Percentiles rank a stretch among this genome's conserved stretches.
phyloP scores from a whole-genome alignment of 2,329 filamentous ascomycete genomes.

The Calonectria hongkongensis region DNA sequence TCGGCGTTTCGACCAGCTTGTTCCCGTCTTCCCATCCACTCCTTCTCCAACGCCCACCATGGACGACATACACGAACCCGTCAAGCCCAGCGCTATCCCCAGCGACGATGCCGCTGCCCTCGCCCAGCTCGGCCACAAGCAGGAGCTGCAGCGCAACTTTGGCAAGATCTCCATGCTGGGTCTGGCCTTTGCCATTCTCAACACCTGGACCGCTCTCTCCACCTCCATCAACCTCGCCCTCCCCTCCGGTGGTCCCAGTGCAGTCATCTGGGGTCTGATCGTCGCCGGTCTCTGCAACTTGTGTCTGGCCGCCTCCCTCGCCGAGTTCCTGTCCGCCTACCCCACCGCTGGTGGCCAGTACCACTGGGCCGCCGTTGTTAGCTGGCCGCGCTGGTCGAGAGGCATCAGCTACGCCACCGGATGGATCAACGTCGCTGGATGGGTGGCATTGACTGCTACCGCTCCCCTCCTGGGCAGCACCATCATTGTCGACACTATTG shows the following conservation, averaged over 20 bases:
- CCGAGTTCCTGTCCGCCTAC: conserved; percentile 82
- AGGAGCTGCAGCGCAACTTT: conserved; percentile 71
- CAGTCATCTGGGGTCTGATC: conserved; percentile 82
- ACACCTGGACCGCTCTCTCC: conserved; percentile 70
- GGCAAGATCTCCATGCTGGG: conserved; percentile 69
- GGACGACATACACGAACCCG: conserved; percentile 47
- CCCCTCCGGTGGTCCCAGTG: conserved; percentile 81
- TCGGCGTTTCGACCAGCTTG: conserved; percentile 39
- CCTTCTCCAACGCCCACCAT: conserved; percentile 36
- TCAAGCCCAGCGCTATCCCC: conserved; percentile 42
- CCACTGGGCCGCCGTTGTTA: conserved; percentile 82
- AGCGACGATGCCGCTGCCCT: conserved; percentile 63
- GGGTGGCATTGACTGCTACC: conserved; percentile 81
- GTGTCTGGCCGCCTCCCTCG: conserved; percentile 80
- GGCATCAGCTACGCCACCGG: conserved; percentile 82
- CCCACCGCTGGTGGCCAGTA: conserved; percentile 78
- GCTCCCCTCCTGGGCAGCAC: conserved; percentile 80
- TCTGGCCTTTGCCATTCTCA: conserved; percentile 69
- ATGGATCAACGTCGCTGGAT: conserved; percentile 84
- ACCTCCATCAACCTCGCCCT: conserved; percentile 71
- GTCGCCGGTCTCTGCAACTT: conserved; percentile 81
- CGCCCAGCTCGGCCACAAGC: conserved; percentile 67
- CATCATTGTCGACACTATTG: conserved; percentile 79
- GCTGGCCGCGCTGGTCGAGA: conserved; percentile 76
- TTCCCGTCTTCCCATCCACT: conserved; percentile 4